phyloP scores from a whole-genome alignment of 441 rosid genomes.

The Bruguiera hainesii region DNA sequence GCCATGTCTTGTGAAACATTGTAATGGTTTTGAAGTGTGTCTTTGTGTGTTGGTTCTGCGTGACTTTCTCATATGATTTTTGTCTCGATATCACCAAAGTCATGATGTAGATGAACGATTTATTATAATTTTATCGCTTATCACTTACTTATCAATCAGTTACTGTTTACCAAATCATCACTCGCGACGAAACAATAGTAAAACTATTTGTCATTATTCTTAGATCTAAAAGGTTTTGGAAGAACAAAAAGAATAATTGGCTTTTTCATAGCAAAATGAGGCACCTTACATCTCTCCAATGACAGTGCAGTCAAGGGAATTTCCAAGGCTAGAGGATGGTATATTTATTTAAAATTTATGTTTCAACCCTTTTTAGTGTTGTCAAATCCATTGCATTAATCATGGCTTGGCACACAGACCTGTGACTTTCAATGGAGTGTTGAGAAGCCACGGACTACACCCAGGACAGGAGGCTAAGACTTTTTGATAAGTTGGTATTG shows the following conservation, averaged over 20 bases:
- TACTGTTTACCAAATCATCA: too few species aligned
- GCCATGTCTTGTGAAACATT: too few species aligned
- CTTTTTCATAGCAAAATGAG: slow-evolving; percentile 2
- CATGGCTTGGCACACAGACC: slow-evolving; percentile 11
- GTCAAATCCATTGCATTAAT: slow-evolving; percentile 40
- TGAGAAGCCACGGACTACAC: slow-evolving; percentile 4
- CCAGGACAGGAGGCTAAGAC: not conserved
- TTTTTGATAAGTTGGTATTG: not conserved
- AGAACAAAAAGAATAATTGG: not conserved
- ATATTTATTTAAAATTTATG: slow-evolving; percentile 3
- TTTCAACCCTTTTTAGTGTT: slow-evolving; percentile 29
- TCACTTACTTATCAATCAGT: too few species aligned
- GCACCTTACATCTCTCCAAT: slow-evolving; percentile 18
- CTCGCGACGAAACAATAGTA: too few species aligned
- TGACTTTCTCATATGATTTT: too few species aligned
- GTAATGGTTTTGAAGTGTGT: too few species aligned
- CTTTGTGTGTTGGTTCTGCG: too few species aligned
- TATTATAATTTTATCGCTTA: too few species aligned
- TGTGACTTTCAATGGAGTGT: not conserved
- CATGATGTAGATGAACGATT: too few species aligned
- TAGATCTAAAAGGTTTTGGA: not conserved
- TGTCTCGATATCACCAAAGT: too few species aligned
- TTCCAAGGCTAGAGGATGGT: slow-evolving; percentile 28
- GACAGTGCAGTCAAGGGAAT: slow-evolving; percentile 37
- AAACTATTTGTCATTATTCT: too few species aligned